Percentiles rank a stretch among this genome's conserved stretches.
Conservation (phyloP, 306 rosid genomes). For the Cicer cuneatum region DNA sequence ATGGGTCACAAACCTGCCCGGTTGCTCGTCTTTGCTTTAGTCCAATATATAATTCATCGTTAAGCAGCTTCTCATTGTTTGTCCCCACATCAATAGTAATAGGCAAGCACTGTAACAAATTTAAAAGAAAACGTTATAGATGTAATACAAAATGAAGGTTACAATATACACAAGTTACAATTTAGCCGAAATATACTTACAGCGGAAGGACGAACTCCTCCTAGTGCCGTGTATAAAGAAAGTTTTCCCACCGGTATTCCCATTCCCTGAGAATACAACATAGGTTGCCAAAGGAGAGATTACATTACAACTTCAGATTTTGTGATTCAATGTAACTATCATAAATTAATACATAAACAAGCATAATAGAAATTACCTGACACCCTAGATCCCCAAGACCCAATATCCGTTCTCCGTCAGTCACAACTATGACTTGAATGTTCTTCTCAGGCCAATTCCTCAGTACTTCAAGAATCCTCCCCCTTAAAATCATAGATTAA, state of each 20-base stretch:
- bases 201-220: conserved; percentile 97
- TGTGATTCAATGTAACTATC: conserved; percentile 26
- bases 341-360: background rate
- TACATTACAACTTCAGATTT: conserved; percentile 32
- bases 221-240: conserved; percentile 91
- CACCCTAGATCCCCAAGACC: conserved; percentile 99
- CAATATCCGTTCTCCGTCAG: conserved; percentile 94
- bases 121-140: conserved; percentile 30
- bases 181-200: conserved; percentile 60
- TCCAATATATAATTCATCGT: conserved; percentile 94
- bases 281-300: conserved; percentile 27
- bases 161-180: conserved; percentile 1
- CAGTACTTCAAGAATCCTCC: conserved; percentile 87
- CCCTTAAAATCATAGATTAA: conserved; percentile 57
- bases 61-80: conserved; percentile 85
- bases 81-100: conserved; percentile 98
- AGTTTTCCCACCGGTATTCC: conserved; percentile 99
- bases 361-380: conserved; percentile 63
- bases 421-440: conserved; percentile 95
- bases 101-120: conserved; percentile 83
- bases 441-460: conserved; percentile 98
- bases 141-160: conserved; percentile 21
- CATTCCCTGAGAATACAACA: conserved; percentile 79
- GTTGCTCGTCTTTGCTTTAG: conserved; percentile 94
- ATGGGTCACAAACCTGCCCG: conserved; percentile 71